These are phyloP conservation scores for Russula earlei DNA, from an alignment of 768 basidiomycete genomes.

Conservation along the genomic window DNA sequence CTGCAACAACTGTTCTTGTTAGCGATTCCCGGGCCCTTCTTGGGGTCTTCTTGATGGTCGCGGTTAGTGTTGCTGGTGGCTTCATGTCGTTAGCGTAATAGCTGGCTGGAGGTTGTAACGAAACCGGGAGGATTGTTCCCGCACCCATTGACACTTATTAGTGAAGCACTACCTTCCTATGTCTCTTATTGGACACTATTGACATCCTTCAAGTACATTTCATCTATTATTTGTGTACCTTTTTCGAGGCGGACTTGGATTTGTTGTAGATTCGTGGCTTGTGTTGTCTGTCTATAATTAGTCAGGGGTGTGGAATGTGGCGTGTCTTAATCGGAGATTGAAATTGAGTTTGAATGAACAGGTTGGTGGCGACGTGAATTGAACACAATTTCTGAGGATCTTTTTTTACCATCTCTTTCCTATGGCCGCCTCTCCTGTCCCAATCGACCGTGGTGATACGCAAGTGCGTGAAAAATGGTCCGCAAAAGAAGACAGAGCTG, in stretches of 20 bases:
- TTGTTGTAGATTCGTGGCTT: neutral
- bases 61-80: slow-evolving; percentile 34
- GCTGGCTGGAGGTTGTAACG: neutral
- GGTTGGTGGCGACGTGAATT: neutral
- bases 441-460: slow-evolving; percentile 15
- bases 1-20: slow-evolving; percentile 23
- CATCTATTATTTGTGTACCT: too few relatives aligned
- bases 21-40: slow-evolving; percentile 29
- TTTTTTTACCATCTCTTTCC: slow-evolving; percentile 10
- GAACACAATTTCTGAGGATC: neutral
- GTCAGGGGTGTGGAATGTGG: slow-evolving; percentile 18
- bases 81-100: slow-evolving; percentile 34
- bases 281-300: neutral
- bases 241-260: neutral
- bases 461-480: slow-evolving; percentile 21
- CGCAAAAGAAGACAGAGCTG: slow-evolving; percentile 17
- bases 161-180: neutral
- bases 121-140: neutral
- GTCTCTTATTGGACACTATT: neutral
- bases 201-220: too few relatives aligned
- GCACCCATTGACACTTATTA: neutral
- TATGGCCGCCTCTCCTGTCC: slow-evolving; percentile 23
- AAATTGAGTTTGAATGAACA: slow-evolving; percentile 11
- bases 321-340: slow-evolving; percentile 20
- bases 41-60: slow-evolving; percentile 30